These are phyloP conservation scores for Purpureocillium takamizusanense DNA, from an alignment of 2,329 filamentous ascomycete genomes.

Conservation along the genomic window DNA sequence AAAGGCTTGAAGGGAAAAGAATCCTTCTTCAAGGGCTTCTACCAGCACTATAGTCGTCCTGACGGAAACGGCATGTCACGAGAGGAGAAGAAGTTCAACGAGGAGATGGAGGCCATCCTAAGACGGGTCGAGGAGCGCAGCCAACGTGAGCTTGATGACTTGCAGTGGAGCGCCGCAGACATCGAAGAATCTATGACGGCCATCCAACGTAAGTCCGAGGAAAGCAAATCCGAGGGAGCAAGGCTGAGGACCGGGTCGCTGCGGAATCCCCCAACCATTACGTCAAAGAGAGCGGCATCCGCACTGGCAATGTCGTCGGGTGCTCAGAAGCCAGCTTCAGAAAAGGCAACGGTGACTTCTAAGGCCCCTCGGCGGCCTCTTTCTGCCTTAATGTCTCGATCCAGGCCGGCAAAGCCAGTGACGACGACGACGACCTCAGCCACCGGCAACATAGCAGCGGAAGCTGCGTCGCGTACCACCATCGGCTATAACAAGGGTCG, in stretches of 20 bases:
- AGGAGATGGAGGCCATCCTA: conserved; percentile 39
- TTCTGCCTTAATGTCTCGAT: conserved; percentile 19
- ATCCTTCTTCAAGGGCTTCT: conserved; percentile 54
- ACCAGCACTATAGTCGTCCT: conserved; percentile 50
- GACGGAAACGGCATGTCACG: conserved; percentile 59
- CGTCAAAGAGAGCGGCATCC: conserved; percentile 44
- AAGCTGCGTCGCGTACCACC: conserved; percentile 67
- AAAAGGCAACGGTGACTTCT: neutral
- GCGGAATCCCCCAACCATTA: conserved; percentile 18
- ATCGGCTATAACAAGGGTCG: conserved; percentile 80
- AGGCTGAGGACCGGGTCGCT: conserved; percentile 4
- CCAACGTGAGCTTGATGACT: conserved; percentile 53
- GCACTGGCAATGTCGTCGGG: conserved; percentile 28
- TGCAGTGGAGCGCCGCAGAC: conserved; percentile 52
- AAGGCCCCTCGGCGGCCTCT: conserved; percentile 15
- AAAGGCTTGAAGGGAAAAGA: conserved; percentile 47
- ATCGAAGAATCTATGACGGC: conserved; percentile 33
- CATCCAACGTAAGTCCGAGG: neutral
- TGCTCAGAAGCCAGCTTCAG: neutral
- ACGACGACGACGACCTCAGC: conserved; percentile 39
- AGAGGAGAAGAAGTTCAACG: conserved; percentile 51
- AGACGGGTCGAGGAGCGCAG: conserved; percentile 58
- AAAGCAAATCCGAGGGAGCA: neutral
- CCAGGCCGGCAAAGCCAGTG: conserved; percentile 25
- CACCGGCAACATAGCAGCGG: conserved; percentile 49